Conservation (phyloP, 352 stramenopile genomes). For the Phytophthora multivora region DNA sequence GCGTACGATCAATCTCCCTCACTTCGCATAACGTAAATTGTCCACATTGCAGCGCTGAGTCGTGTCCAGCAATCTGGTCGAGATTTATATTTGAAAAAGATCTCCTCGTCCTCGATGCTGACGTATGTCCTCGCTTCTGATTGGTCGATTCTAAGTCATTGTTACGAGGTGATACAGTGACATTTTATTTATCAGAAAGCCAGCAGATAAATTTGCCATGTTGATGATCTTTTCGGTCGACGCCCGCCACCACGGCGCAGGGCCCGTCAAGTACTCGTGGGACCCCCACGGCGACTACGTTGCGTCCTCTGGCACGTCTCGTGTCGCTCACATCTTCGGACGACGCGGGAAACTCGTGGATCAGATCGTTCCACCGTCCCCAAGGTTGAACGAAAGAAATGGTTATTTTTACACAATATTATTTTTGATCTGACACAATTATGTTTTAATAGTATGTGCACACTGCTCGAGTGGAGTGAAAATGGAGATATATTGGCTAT, state of each 20-base stretch:
- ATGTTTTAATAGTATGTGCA: constrained; percentile 52
- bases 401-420: constrained; percentile 5
- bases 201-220: constrained; percentile 39
- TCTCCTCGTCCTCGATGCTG: constrained; percentile 30
- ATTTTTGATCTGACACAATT: constrained; percentile 5
- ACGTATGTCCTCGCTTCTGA: constrained; percentile 25
- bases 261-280: constrained; percentile 82
- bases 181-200: constrained; percentile 11
- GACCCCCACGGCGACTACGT: constrained; percentile 78
- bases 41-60: too few relatives aligned
- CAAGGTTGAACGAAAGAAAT: constrained; percentile 40
- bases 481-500: constrained; percentile 72
- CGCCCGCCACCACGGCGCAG: constrained; percentile 71
- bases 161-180: neutral
- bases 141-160: constrained; percentile 5
- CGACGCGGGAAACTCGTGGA: constrained; percentile 75
- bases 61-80: constrained; percentile 6
- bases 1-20: neutral
- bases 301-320: constrained; percentile 73
- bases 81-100: constrained; percentile 15
- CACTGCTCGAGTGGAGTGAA: constrained; percentile 76
- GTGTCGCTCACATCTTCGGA: constrained; percentile 78
- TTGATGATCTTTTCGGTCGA: constrained; percentile 86
- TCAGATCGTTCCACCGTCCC: constrained; percentile 78
- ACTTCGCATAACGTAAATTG: constrained; percentile 3